phyloP scores from a whole-genome alignment of 345 rosid genomes.

The Eucalyptus tenuipes region DNA sequence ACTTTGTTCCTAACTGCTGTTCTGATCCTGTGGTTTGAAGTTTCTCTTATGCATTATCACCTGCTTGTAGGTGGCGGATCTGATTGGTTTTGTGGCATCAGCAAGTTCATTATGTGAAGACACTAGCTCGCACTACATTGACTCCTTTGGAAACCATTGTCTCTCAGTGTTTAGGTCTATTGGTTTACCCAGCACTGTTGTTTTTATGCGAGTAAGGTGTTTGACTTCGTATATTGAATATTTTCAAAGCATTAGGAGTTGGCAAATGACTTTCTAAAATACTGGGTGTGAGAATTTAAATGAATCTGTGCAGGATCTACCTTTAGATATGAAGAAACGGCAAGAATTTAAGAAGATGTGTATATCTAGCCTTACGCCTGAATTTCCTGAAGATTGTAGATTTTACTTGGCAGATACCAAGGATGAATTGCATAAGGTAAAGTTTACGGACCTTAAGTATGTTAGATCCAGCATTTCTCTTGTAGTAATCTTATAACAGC shows the following conservation, averaged over 20 bases:
- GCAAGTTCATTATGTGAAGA: conserved; percentile 46
- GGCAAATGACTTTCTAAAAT: not conserved
- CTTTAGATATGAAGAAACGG: conserved; percentile 49
- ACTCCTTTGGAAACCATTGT: conserved; percentile 79
- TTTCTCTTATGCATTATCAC: not conserved
- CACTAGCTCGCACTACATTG: conserved; percentile 31
- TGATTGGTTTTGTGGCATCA: conserved; percentile 89
- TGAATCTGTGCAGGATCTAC: conserved; percentile 46
- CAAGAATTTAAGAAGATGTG: conserved; percentile 63
- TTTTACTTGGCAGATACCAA: conserved; percentile 79
- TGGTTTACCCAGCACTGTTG: conserved; percentile 84
- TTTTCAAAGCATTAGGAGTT: not conserved
- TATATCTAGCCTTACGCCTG: conserved; percentile 49
- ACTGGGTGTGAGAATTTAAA: not conserved
- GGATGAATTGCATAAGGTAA: conserved; percentile 92
- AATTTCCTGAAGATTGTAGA: conserved; percentile 84
- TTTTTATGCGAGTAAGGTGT: conserved; percentile 75
- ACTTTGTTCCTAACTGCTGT: not conserved
- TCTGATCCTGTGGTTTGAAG: not conserved
- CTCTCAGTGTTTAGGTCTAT: conserved; percentile 77
- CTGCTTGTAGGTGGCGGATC: conserved; percentile 71
- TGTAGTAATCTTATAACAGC: not conserved
- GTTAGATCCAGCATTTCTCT: not conserved
- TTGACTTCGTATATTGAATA: not conserved
- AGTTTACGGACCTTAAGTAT: not conserved